A percentile compares a stretch with the other conserved stretches of the same genome.
Evolutionary conservation across 257 asterid species (phyloP).

Genomic region (Petrea volubilis): DNA sequence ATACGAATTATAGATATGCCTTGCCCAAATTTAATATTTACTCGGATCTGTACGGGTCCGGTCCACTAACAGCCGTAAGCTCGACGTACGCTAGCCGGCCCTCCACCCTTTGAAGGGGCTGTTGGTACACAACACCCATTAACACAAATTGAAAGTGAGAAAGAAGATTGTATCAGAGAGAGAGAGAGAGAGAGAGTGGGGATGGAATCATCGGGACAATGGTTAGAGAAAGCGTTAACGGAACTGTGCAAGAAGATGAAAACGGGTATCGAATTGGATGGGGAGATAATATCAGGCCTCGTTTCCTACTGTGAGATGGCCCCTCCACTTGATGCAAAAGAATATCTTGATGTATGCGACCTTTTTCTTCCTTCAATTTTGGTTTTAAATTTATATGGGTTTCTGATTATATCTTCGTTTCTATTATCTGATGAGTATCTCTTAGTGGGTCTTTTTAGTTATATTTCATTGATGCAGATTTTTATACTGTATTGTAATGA

Average conservation of each 20-base stretch:
- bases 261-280: conserved; percentile 78
- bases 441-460: neutral
- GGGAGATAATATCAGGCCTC: conserved; percentile 81
- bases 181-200: conserved; percentile 23
- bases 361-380: neutral
- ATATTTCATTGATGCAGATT: conserved; percentile 9
- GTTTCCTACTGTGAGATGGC: conserved; percentile 95
- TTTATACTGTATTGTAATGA: neutral
- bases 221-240: conserved; percentile 74
- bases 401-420: neutral
- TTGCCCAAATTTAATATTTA: too few species aligned
- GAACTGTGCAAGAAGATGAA: conserved; percentile 62
- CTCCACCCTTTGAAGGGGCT: neutral
- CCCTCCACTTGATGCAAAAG: conserved; percentile 89
- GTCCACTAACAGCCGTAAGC: neutral
- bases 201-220: conserved; percentile 62
- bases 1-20: too few species aligned
- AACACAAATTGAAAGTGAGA: neutral
- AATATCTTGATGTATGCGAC: conserved; percentile 74
- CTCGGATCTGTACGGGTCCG: neutral
- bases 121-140: neutral
- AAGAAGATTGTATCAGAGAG: neutral
- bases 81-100: neutral
- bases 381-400: neutral
- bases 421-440: neutral